Conservation (phyloP, 2,329 filamentous ascomycete species). For the Coniochaeta prunicola region DNA sequence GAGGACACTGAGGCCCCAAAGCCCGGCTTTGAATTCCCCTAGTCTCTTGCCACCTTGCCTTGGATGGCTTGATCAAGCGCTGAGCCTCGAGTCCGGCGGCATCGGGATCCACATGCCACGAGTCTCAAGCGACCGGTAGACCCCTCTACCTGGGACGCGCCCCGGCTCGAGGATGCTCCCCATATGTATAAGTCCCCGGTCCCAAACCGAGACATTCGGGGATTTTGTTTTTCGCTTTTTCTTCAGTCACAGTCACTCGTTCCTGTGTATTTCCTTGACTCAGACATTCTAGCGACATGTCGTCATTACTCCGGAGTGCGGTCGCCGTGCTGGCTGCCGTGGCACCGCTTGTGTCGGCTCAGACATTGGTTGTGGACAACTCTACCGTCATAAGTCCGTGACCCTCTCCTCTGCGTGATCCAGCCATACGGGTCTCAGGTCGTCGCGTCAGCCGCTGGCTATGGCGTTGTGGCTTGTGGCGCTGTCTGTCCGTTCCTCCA, state of each 20-base stretch:
- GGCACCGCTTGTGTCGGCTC: background rate
- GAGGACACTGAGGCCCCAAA: background rate
- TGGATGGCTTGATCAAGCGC: background rate
- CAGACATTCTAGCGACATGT: background rate
- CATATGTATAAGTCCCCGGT: background rate
- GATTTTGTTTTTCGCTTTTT: background rate
- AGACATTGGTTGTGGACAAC: background rate
- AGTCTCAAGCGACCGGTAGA: background rate
- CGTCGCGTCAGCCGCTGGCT: background rate
- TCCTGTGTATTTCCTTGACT: slow-evolving; percentile 2
- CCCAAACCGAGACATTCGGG: background rate
- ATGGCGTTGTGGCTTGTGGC: background rate
- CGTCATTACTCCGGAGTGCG: background rate
- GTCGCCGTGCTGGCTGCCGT: slow-evolving; percentile 1
- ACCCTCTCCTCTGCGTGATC: background rate
- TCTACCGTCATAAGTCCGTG: background rate
- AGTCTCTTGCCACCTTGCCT: background rate
- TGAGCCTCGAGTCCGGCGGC: background rate
- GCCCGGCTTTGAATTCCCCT: background rate
- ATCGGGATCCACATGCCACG: background rate
- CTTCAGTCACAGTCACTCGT: slow-evolving; percentile 2
- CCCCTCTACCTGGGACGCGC: background rate
- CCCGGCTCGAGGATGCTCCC: background rate
- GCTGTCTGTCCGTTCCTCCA: background rate
- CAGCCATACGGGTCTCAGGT: background rate